Conservation (phyloP, 805 yeast species). For the Hanseniaspora guilliermondii region DNA sequence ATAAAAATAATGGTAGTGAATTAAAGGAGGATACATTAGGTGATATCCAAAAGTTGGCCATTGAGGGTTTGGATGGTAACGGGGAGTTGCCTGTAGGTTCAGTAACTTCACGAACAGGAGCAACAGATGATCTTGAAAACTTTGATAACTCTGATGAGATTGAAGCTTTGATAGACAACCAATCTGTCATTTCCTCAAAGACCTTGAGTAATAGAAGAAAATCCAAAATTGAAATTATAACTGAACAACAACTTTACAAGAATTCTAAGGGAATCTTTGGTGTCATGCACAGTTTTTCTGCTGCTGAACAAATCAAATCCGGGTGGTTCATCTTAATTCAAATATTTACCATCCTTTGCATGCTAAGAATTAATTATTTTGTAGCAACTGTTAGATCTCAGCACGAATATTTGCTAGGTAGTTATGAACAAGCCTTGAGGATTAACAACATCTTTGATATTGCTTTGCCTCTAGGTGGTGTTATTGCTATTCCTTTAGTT, state of each 20-base stretch:
- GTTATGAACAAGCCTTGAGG: slow-evolving; percentile 36
- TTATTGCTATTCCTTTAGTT: slow-evolving; percentile 74
- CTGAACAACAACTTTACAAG: slow-evolving; percentile 41
- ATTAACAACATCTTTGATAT: slow-evolving; percentile 70
- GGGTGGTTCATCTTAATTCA: slow-evolving; percentile 74
- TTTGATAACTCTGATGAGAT: slow-evolving; percentile 35
- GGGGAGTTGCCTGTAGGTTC: slow-evolving; percentile 33
- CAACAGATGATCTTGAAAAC: slow-evolving; percentile 21
- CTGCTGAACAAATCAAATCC: slow-evolving; percentile 36
- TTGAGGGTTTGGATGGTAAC: slow-evolving; percentile 61
- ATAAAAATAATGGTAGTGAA: slow-evolving; percentile 48
- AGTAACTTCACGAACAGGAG: slow-evolving; percentile 1
- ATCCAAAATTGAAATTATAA: slow-evolving; percentile 54
- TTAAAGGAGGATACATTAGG: slow-evolving; percentile 7
- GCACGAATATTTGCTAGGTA: slow-evolving; percentile 56
- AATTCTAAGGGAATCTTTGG: slow-evolving; percentile 63
- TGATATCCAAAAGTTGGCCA: slow-evolving; percentile 52
- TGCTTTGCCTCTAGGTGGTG: slow-evolving; percentile 81
- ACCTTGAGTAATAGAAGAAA: slow-evolving; percentile 29
- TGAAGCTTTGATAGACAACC: slow-evolving; percentile 23
- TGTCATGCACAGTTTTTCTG: slow-evolving; percentile 52
- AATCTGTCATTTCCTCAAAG: slow-evolving; percentile 16
- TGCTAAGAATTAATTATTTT: slow-evolving; percentile 84
- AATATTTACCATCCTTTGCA: slow-evolving; percentile 68
- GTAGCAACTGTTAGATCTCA: slow-evolving; percentile 82